phyloP scores from a whole-genome alignment of 1,139 yeast species.

The Candida albicans region DNA sequence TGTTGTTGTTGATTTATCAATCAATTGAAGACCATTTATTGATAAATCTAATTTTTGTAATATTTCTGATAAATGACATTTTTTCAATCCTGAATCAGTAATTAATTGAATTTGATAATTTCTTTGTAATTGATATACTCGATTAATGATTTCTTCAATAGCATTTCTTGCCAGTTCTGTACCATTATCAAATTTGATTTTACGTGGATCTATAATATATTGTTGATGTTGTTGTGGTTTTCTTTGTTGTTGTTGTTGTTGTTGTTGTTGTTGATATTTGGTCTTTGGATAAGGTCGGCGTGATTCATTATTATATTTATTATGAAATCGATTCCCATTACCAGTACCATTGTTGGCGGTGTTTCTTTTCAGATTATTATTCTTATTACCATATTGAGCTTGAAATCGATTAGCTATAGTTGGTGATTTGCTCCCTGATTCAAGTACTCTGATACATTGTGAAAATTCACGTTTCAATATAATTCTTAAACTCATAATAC shows the following conservation, averaged over 20 bases:
- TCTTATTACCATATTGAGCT: too few relatives aligned
- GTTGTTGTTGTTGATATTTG: neutral
- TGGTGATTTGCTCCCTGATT: neutral
- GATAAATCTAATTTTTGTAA: constrained; percentile 32
- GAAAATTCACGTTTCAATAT: neutral
- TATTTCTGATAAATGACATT: constrained; percentile 28
- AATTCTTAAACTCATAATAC: neutral
- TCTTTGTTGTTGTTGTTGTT: neutral
- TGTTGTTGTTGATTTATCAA: constrained; percentile 10
- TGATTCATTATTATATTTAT: too few relatives aligned
- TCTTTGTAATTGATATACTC: constrained; percentile 23
- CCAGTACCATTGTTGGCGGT: too few relatives aligned
- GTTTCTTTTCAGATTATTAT: too few relatives aligned
- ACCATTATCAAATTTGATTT: constrained; percentile 14
- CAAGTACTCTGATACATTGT: neutral
- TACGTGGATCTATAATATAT: neutral
- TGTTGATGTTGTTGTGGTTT: neutral
- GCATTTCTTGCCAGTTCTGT: constrained; percentile 30
- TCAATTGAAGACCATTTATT: constrained; percentile 30
- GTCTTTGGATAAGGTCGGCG: too few relatives aligned
- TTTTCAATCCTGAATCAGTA: constrained; percentile 22
- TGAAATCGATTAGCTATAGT: neutral
- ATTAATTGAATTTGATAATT: constrained; percentile 30
- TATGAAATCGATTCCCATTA: too few relatives aligned
- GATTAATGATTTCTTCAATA: constrained; percentile 28